Conservation (phyloP, 495 filamentous ascomycete species). For the Darksidea phi region DNA sequence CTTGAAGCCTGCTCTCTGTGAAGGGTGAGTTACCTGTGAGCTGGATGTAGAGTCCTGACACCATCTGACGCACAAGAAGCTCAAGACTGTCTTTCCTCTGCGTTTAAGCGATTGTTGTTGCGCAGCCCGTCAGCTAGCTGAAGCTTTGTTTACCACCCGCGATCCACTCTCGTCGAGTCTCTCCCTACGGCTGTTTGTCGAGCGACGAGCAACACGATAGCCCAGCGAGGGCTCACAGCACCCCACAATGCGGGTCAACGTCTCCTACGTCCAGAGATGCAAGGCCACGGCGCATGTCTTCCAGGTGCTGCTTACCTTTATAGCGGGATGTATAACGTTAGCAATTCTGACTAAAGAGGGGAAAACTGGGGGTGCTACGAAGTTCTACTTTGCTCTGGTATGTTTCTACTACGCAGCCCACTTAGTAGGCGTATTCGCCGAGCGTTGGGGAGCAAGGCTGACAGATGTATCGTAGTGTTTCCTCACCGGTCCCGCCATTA, state of each 20-base stretch:
- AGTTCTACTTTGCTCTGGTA: conserved; percentile 79
- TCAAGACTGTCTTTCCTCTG: too few species aligned
- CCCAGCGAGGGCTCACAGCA: neutral
- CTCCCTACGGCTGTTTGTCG: neutral
- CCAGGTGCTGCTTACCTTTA: conserved; percentile 67
- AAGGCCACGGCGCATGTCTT: conserved; percentile 58
- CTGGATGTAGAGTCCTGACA: neutral
- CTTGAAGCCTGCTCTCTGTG: too few species aligned
- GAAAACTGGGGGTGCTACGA: conserved; percentile 64
- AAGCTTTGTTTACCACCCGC: neutral
- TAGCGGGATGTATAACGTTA: conserved; percentile 72
- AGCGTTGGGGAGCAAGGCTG: neutral
- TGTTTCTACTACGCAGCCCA: conserved; percentile 38
- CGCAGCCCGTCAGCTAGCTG: neutral
- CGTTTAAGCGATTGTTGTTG: too few species aligned
- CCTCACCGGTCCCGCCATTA: conserved; percentile 74
- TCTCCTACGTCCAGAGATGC: conserved; percentile 52
- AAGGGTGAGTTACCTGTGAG: too few species aligned
- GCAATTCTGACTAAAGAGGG: conserved; percentile 66
- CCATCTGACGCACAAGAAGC: neutral
- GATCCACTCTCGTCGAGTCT: too few species aligned
- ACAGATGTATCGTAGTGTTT: conserved; percentile 62
- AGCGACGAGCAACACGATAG: conserved; percentile 1
- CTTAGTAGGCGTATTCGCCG: neutral
- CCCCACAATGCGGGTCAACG: conserved; percentile 38